These are phyloP conservation scores for Salix arbutifolia DNA, from an alignment of 345 rosid genomes.

Conservation along the genomic window DNA sequence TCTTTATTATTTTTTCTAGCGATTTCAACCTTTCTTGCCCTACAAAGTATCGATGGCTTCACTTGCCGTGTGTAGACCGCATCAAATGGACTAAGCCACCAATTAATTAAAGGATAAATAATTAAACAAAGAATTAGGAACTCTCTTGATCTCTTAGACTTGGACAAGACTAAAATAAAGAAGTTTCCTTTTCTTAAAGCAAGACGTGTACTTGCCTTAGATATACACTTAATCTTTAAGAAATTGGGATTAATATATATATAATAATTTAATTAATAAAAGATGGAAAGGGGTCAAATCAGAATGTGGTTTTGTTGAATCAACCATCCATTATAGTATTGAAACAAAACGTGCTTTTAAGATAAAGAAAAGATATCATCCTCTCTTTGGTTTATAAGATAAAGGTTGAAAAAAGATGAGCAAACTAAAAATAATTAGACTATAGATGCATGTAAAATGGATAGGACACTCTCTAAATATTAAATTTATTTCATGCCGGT, in stretches of 20 bases:
- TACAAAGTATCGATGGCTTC: neutral
- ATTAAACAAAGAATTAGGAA: neutral
- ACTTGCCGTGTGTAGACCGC: conserved; percentile 6
- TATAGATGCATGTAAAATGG: conserved; percentile 11
- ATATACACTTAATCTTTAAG: neutral
- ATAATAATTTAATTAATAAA: neutral
- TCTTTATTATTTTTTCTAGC: neutral
- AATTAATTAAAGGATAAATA: neutral
- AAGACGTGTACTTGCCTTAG: neutral
- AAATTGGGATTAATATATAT: neutral
- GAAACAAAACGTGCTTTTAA: neutral
- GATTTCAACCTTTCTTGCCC: neutral
- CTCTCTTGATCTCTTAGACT: neutral
- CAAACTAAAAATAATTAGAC: neutral
- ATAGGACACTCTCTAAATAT: neutral
- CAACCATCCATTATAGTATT: neutral
- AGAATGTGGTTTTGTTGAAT: neutral
- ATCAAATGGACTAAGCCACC: neutral
- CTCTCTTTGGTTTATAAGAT: neutral
- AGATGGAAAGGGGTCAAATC: neutral
- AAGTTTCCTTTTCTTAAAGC: neutral
- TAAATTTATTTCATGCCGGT: conserved; percentile 14
- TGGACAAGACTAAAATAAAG: neutral
- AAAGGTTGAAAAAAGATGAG: neutral
- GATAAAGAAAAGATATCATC: neutral